Conservation (phyloP, 2,329 filamentous ascomycete species). For the Aspergillus proliferans region DNA sequence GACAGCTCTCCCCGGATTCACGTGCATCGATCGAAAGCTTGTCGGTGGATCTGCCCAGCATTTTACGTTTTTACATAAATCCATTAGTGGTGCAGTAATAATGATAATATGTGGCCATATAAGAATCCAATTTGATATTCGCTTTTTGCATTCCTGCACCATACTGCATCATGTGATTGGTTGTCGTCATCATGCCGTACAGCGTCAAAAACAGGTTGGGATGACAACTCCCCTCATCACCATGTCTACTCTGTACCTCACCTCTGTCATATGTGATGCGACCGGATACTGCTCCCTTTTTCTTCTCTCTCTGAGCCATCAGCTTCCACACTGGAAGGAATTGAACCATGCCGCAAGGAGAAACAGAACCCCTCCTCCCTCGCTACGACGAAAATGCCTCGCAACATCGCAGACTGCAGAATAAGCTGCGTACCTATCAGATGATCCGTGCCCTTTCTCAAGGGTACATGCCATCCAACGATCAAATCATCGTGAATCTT, state of each 20-base stretch:
- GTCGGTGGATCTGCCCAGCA: neutral
- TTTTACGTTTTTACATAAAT: no score
- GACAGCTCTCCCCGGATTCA: neutral
- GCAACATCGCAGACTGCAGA: conserved; percentile 69
- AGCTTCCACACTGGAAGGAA: neutral
- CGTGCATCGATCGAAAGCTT: neutral
- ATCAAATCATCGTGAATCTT: conserved; percentile 73
- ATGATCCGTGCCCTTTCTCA: conserved; percentile 75
- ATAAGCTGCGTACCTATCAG: conserved; percentile 90
- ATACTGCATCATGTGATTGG: neutral
- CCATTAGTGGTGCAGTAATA: no score
- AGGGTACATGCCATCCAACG: conserved; percentile 88
- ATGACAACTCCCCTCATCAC: conserved; percentile 1
- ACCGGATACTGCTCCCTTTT: no score
- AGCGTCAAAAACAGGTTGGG: conserved; percentile 3
- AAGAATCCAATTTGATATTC: neutral
- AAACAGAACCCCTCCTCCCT: conserved; percentile 73
- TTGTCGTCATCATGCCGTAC: conserved; percentile 2
- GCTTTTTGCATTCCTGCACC: neutral
- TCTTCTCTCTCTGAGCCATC: neutral
- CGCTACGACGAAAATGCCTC: conserved; percentile 68
- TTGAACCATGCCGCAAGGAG: conserved; percentile 43
- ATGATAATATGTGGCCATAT: no score
- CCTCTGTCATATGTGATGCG: neutral
- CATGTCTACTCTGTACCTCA: neutral